phyloP scores from a whole-genome alignment of 192 early-diverging fungal species.

The Podila verticillata region DNA sequence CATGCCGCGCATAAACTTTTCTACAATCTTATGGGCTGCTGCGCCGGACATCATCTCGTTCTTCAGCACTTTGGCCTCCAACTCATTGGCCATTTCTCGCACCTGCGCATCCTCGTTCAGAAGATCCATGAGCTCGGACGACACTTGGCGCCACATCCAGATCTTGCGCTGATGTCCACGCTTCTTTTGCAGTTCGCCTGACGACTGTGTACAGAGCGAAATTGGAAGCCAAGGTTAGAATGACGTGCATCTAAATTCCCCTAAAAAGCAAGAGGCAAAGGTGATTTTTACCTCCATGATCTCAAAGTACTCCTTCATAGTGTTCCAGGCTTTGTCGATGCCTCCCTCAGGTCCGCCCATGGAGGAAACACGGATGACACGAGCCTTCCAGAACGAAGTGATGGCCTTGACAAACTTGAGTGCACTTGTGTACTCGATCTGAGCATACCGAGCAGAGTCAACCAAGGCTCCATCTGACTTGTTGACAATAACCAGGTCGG shows the following conservation, averaged over 20 bases:
- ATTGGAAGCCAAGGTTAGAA: neutral
- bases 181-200: conserved; percentile 44
- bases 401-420: conserved; percentile 70
- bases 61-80: conserved; percentile 57
- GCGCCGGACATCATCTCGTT: conserved; percentile 61
- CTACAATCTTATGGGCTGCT: conserved; percentile 62
- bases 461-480: conserved; percentile 81
- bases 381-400: conserved; percentile 55
- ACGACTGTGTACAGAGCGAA: conserved; percentile 24
- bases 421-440: conserved; percentile 75
- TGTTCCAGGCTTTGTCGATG: conserved; percentile 66
- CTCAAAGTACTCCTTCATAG: conserved; percentile 66
- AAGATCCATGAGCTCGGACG: conserved; percentile 67
- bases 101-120: conserved; percentile 53
- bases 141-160: conserved; percentile 80
- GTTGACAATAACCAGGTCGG: conserved; percentile 84
- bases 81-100: conserved; percentile 34
- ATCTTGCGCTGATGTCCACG: conserved; percentile 69
- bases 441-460: conserved; percentile 68
- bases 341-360: conserved; percentile 56
- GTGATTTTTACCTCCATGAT: conserved; percentile 58
- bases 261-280: neutral
- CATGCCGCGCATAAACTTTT: conserved; percentile 55
- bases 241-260: neutral
- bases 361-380: conserved; percentile 69